phyloP scores from a whole-genome alignment of 108 stramenopile genomes.

The Skeletonema potamos region DNA sequence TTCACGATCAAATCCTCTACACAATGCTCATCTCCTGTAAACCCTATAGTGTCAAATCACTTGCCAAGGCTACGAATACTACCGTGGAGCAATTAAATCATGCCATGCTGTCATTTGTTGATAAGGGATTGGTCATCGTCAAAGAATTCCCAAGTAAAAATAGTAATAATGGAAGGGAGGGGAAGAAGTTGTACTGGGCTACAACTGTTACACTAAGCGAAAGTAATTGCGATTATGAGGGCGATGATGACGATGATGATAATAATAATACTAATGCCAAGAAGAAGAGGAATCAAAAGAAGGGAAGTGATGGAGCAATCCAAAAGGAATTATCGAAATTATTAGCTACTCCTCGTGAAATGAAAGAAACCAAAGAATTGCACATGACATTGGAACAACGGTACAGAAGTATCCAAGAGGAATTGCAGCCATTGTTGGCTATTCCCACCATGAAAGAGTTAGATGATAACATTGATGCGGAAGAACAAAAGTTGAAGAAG shows the following conservation, averaged over 20 bases:
- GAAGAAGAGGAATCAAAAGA: conserved; percentile 21
- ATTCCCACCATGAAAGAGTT: conserved; percentile 66
- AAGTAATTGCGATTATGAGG: neutral
- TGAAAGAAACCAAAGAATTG: conserved; percentile 20
- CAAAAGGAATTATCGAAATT: conserved; percentile 22
- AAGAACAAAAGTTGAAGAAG: conserved; percentile 39
- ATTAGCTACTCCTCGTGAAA: conserved; percentile 42
- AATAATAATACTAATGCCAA: neutral
- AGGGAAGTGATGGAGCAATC: conserved; percentile 37
- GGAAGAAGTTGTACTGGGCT: conserved; percentile 77
- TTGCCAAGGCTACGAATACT: conserved; percentile 62
- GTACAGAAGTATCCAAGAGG: conserved; percentile 16
- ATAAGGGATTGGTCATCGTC: conserved; percentile 62
- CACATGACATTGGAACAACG: conserved; percentile 31
- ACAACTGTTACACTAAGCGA: neutral
- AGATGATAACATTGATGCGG: conserved; percentile 20
- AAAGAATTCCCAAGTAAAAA: conserved; percentile 68
- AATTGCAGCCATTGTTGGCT: conserved; percentile 38
- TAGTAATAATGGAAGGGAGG: conserved; percentile 28
- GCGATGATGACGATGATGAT: no score
- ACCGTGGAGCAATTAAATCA: conserved; percentile 62
- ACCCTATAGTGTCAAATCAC: conserved; percentile 68
- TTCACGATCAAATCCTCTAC: conserved; percentile 70
- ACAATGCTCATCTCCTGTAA: conserved; percentile 65
- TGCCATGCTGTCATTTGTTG: conserved; percentile 66